Conservation (phyloP, 345 rosid species). For the Brassica incana region DNA sequence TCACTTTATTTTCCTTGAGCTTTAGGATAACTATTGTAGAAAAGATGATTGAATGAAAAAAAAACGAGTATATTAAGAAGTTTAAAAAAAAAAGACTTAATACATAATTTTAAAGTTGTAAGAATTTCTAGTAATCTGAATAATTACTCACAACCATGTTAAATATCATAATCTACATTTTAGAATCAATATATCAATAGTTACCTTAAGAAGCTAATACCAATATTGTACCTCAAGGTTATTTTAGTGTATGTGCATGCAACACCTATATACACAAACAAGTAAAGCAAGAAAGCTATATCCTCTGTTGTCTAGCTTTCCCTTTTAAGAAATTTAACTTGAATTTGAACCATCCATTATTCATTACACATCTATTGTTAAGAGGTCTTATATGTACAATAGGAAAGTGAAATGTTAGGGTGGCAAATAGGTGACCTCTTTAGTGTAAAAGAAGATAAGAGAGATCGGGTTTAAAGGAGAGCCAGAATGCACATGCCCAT, state of each 20-base stretch:
- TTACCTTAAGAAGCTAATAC: neutral
- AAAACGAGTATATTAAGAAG: neutral
- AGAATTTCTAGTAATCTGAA: neutral
- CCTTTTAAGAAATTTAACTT: constrained; percentile 30
- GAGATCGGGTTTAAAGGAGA: constrained; percentile 18
- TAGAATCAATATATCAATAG: neutral
- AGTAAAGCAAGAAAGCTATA: constrained; percentile 23
- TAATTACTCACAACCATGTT: neutral
- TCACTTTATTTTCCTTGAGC: neutral
- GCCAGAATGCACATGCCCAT: constrained; percentile 36
- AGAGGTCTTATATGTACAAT: neutral
- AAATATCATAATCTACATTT: neutral
- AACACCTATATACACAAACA: constrained; percentile 34
- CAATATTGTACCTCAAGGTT: constrained; percentile 13
- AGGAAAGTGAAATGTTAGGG: constrained; percentile 33
- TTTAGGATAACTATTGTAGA: neutral
- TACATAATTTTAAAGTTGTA: neutral
- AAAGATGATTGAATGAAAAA: neutral
- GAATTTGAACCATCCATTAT: constrained; percentile 27
- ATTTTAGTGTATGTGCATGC: neutral
- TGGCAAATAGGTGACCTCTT: constrained; percentile 40
- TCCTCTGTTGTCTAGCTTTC: constrained; percentile 34
- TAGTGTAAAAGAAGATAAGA: constrained; percentile 35
- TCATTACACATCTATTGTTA: constrained; percentile 26
- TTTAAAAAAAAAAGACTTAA: neutral